Base-by-base conservation (phyloP, 495 filamentous ascomycete genomes). In the Patellaria atrata region DNA sequence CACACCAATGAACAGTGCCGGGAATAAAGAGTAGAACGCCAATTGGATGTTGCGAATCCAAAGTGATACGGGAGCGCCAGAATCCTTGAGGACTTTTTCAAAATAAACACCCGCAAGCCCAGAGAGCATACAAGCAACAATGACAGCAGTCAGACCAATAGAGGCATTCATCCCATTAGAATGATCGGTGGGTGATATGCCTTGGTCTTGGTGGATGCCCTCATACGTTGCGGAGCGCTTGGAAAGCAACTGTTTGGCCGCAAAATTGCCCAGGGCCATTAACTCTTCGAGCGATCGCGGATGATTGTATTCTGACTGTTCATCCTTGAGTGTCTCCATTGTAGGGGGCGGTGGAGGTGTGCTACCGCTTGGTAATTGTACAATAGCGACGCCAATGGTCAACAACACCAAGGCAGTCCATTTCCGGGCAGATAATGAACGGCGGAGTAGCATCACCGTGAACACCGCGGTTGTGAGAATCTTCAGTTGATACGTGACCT, bases 21-120 rank as follows among this genome's bases (percentile, higher is more conserved):
- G 78, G 45, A 94, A 82, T 4, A 94, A 60, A 3, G 84, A 91
- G 57, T 91, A 94, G 47, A 94, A 76, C 0, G 84, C 80, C 16
- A 96, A 65, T 55, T 97, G 89, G 33, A 93, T 77, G 49, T 97
- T 97, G 21, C 89, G 73, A 25, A 89, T 74, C 89, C 89, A 96
- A 13, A 94, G 58, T 1, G 82, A 82, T 1, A 44, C 28, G 3
- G 68, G 57, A 15, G 63, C 69, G 8, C 66, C 68, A 17, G 79
- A 76, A 41, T 93, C 80, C 52, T 87, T 92, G 30, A 96, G 63
- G 0, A 94, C 77, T 56, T 91, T 94, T 59, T 97, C 89, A 51
- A 96, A 93, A 54, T 86, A 91, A 2, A 93, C 79, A 1, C 83
- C 80, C 1, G 82, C 85, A 30, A 91, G 55, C 2, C 85, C 82